Conservation (phyloP, 176 grass and related monocot species). For the Poa pratensis region DNA sequence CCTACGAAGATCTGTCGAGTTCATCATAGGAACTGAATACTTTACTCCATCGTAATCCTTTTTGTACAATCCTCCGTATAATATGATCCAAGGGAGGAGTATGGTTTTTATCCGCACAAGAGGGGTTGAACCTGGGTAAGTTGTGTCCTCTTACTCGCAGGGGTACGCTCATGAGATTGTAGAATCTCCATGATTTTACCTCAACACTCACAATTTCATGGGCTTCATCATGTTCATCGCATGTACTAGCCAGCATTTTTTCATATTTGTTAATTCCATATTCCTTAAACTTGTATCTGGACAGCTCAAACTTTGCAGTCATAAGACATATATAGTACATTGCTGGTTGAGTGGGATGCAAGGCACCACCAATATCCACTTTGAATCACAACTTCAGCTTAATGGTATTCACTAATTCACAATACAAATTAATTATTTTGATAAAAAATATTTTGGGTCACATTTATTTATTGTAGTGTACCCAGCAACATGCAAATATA, state of each 20-base stretch:
- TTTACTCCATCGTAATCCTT: background rate
- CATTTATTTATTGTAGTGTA: background rate
- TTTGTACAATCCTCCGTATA: background rate
- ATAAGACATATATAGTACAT: background rate
- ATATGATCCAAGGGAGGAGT: no score
- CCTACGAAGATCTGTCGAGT: background rate
- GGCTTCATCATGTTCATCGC: background rate
- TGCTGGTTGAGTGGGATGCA: background rate
- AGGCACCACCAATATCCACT: background rate
- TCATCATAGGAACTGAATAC: background rate
- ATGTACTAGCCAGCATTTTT: background rate
- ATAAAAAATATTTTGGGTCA: background rate
- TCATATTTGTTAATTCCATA: background rate
- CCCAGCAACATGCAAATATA: background rate
- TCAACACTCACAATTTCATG: background rate
- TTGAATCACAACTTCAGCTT: background rate
- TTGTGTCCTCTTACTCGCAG: no score
- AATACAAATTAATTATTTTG: background rate
- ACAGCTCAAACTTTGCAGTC: background rate
- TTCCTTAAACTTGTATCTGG: background rate
- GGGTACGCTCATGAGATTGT: background rate
- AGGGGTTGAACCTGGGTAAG: no score
- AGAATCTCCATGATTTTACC: background rate
- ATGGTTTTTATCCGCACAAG: no score
- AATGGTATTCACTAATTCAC: background rate